These are phyloP conservation scores for Beverwykella pulmonaria DNA, from an alignment of 495 filamentous ascomycete genomes.

Conservation along the genomic window DNA sequence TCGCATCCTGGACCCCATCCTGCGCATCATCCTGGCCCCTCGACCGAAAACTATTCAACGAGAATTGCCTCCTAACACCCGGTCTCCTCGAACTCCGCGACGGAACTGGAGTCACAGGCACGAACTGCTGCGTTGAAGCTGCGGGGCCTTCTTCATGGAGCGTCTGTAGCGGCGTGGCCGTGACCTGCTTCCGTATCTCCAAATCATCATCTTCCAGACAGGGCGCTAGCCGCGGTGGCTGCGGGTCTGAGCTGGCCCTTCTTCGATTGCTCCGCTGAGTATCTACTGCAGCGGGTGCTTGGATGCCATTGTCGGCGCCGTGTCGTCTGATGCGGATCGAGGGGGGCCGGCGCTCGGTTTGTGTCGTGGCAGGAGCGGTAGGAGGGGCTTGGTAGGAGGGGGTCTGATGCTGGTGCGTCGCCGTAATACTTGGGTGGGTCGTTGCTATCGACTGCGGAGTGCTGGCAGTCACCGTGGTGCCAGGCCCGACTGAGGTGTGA, in stretches of 20 bases:
- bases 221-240: slow-evolving; percentile 6
- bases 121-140: neutral
- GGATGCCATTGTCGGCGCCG: neutral
- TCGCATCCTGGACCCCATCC: too few relatives aligned
- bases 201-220: slow-evolving; percentile 22
- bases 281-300: neutral
- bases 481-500: neutral
- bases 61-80: slow-evolving; percentile 17
- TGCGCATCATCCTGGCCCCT: neutral
- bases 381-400: neutral
- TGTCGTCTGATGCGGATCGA: slow-evolving; percentile 22
- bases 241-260: slow-evolving; percentile 27
- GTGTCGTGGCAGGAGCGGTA: slow-evolving; percentile 1
- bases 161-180: slow-evolving; percentile 29
- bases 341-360: slow-evolving; percentile 19
- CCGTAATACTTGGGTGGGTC: slow-evolving; percentile 14
- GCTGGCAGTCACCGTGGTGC: slow-evolving; percentile 8
- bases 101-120: neutral
- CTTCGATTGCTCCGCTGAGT: neutral
- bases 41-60: slow-evolving; percentile 11
- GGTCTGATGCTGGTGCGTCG: neutral
- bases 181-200: slow-evolving; percentile 27
- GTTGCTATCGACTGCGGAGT: slow-evolving; percentile 1
- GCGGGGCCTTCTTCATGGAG: slow-evolving; percentile 26
- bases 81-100: slow-evolving; percentile 12